A percentile compares a stretch with the other conserved stretches of the same genome.
These are phyloP conservation scores for Mucor velutinosus DNA, from an alignment of 371 early-diverging fungal species.

Conservation along the genomic window DNA sequence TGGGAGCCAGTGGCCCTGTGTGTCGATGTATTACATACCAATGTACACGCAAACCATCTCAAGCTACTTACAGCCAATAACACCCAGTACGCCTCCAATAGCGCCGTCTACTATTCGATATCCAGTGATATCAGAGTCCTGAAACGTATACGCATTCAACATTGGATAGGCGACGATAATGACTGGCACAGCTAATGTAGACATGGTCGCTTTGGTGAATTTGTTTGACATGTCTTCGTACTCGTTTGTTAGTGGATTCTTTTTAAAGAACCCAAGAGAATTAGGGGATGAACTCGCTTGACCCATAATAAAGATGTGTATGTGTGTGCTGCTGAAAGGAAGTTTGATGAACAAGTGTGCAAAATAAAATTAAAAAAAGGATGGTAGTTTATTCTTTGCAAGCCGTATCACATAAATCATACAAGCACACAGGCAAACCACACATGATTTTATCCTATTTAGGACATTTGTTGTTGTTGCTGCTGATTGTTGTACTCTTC, in stretches of 20 bases:
- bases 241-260: slow-evolving; percentile 24
- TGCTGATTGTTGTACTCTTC: slow-evolving; percentile 18
- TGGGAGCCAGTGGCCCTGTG: slow-evolving; percentile 51
- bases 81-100: slow-evolving; percentile 50
- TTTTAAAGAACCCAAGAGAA: slow-evolving; percentile 23
- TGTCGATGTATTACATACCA: background rate
- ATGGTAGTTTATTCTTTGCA: background rate
- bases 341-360: background rate
- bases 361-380: slow-evolving; percentile 1
- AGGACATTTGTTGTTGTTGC: slow-evolving; percentile 4
- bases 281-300: slow-evolving; percentile 40
- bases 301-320: slow-evolving; percentile 24
- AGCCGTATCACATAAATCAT: slow-evolving; percentile 1
- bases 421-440: background rate
- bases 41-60: background rate
- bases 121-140: slow-evolving; percentile 46
- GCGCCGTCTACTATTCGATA: slow-evolving; percentile 42
- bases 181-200: slow-evolving; percentile 49
- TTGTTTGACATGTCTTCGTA: slow-evolving; percentile 44
- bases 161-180: slow-evolving; percentile 52
- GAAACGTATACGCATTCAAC: slow-evolving; percentile 46
- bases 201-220: slow-evolving; percentile 45
- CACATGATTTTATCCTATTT: slow-evolving; percentile 9
- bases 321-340: background rate
- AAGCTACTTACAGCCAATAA: slow-evolving; percentile 29